Evolutionary conservation across 257 asterid species (phyloP).

Genomic region (Lycium ferocissimum): DNA sequence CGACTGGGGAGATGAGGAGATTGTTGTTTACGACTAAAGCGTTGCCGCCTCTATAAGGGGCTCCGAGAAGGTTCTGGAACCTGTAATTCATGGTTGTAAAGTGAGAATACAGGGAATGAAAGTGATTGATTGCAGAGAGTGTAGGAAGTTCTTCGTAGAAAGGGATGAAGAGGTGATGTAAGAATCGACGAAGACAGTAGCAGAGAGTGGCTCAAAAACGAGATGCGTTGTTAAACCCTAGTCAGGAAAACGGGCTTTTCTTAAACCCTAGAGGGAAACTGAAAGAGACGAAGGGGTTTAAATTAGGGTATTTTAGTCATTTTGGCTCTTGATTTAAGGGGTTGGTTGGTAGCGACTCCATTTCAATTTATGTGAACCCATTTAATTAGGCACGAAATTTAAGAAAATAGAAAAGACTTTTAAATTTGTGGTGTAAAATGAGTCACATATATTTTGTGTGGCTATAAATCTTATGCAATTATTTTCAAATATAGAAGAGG

Average conservation of each 20-base stretch:
- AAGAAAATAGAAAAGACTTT: too few relatives aligned
- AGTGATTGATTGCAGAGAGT: background rate
- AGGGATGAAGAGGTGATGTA: background rate
- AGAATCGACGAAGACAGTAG: background rate
- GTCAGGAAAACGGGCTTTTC: background rate
- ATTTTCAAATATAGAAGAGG: too few relatives aligned
- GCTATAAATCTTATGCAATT: too few relatives aligned
- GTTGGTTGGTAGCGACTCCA: too few relatives aligned
- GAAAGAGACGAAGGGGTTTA: too few relatives aligned
- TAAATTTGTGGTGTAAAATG: too few relatives aligned
- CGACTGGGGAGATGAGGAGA: slow-evolving; percentile 75
- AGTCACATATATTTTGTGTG: too few relatives aligned
- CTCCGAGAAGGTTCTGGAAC: slow-evolving; percentile 88
- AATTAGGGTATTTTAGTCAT: too few relatives aligned
- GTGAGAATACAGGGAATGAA: background rate
- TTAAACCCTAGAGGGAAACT: background rate
- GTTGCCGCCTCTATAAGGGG: slow-evolving; percentile 97
- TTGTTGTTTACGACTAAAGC: slow-evolving; percentile 62
- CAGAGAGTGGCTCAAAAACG: background rate
- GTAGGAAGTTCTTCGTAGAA: background rate
- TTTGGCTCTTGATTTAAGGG: too few relatives aligned
- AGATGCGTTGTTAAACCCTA: slow-evolving; percentile 13
- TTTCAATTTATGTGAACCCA: too few relatives aligned
- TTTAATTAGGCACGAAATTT: too few relatives aligned
- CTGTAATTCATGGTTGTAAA: slow-evolving; percentile 69